phyloP scores from a whole-genome alignment of 805 yeast species.

The Starmerella bombicola region DNA sequence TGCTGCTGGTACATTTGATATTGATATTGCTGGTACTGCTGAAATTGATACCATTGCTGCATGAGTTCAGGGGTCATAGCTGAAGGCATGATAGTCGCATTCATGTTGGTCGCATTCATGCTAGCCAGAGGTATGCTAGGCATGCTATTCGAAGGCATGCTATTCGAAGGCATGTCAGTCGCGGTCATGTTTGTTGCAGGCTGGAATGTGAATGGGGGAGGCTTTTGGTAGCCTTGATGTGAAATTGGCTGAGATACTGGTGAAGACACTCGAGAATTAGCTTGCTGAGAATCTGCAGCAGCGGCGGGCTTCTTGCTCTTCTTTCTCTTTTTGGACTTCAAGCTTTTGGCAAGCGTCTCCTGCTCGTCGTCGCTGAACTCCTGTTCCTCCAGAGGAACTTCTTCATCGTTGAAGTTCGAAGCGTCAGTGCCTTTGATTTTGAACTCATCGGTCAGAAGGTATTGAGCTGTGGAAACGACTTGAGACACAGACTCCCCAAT shows the following conservation, averaged over 20 bases:
- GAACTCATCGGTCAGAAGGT: constrained; percentile 61
- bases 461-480: constrained; percentile 70
- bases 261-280: too few species aligned
- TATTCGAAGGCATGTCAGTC: neutral
- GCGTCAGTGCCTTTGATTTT: constrained; percentile 87
- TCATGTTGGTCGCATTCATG: too few species aligned
- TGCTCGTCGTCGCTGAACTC: constrained; percentile 92
- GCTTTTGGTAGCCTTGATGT: neutral
- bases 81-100: constrained; percentile 1
- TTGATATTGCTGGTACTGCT: constrained; percentile 5
- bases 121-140: neutral
- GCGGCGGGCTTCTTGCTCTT: constrained; percentile 17
- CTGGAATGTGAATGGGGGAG: neutral
- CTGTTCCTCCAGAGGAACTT: constrained; percentile 81
- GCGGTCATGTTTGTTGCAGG: neutral
- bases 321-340: constrained; percentile 48
- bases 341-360: constrained; percentile 57
- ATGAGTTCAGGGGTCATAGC: constrained; percentile 6
- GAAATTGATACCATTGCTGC: constrained; percentile 13
- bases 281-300: neutral
- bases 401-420: constrained; percentile 89
- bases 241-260: neutral
- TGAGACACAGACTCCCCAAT: constrained; percentile 54
- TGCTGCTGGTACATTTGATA: constrained; percentile 1
- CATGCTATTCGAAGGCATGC: neutral